Percentiles rank a stretch among this genome's conserved stretches.
These are phyloP conservation scores for Pseudoscleropodium purum DNA, from an alignment of 225 moss, liverwort and hornwort genomes.

Conservation along the genomic window DNA sequence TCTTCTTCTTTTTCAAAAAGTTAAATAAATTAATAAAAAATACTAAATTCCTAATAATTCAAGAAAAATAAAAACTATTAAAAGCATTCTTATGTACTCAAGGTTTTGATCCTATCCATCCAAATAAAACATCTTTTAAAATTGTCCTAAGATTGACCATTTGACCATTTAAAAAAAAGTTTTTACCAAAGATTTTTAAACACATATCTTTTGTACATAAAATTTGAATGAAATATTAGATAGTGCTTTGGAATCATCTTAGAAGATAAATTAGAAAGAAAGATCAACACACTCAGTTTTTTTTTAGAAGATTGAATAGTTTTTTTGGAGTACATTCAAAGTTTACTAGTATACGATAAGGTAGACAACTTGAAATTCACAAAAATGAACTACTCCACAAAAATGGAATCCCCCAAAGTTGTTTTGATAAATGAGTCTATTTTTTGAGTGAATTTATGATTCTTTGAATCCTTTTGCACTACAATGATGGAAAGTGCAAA, in stretches of 20 bases:
- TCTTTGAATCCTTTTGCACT: background rate
- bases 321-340: background rate
- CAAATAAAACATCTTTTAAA: background rate
- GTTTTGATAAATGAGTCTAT: background rate
- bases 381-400: background rate
- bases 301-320: background rate
- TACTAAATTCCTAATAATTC: background rate
- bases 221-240: background rate
- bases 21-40: too few species aligned
- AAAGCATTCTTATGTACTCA: fast-evolving
- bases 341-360: background rate
- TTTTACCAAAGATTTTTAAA: background rate
- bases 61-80: fast-evolving
- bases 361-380: background rate
- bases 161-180: too few species aligned
- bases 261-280: background rate
- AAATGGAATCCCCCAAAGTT: fast-evolving
- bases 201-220: background rate
- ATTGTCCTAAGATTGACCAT: fast-evolving
- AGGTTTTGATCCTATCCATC: background rate
- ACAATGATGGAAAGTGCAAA: fast-evolving
- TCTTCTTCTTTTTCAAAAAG: too few species aligned
- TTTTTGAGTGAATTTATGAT: background rate
- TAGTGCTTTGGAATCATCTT: background rate
- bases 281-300: background rate